Evolutionary conservation across 208 protist genomes (phyloP).

Genomic region (Porcisia deanei): DNA sequence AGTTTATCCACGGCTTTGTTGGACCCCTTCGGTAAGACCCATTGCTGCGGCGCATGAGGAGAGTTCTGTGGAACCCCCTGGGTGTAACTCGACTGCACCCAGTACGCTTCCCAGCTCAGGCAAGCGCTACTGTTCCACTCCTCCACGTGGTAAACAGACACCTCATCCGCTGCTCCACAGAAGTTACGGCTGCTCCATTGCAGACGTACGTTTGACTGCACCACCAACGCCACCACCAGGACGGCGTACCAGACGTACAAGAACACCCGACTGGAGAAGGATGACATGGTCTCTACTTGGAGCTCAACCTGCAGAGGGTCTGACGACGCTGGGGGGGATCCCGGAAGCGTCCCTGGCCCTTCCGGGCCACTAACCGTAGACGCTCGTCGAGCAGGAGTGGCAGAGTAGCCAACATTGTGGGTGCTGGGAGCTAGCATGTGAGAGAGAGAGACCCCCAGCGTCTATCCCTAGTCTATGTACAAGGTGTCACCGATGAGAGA

Average conservation of each 20-base stretch:
- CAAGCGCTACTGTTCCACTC: constrained; percentile 57
- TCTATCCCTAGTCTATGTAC: no score
- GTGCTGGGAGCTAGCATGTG: background rate
- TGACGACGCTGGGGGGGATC: background rate
- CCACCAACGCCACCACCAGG: constrained; percentile 51
- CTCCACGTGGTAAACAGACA: constrained; percentile 41
- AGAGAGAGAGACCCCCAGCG: background rate
- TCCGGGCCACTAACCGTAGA: background rate
- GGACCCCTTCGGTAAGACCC: background rate
- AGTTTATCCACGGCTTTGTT: background rate
- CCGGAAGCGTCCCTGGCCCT: background rate
- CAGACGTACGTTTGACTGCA: constrained; percentile 58
- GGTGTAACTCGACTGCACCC: constrained; percentile 8
- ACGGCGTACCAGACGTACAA: constrained; percentile 72
- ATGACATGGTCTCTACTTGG: constrained; percentile 79
- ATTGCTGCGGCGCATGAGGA: background rate
- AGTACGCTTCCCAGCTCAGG: constrained; percentile 32
- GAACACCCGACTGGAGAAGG: constrained; percentile 44
- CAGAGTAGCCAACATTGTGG: background rate
- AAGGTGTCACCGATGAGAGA: background rate
- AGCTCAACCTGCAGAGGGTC: constrained; percentile 38
- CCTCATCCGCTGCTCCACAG: constrained; percentile 38
- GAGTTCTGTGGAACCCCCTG: background rate
- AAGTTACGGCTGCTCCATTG: constrained; percentile 75
- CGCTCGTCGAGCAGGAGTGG: background rate